A percentile compares a stretch with the other conserved stretches of the same genome.
These are phyloP conservation scores for Phytophthora fragariae DNA, from an alignment of 352 stramenopile genomes.

Conservation along the genomic window DNA sequence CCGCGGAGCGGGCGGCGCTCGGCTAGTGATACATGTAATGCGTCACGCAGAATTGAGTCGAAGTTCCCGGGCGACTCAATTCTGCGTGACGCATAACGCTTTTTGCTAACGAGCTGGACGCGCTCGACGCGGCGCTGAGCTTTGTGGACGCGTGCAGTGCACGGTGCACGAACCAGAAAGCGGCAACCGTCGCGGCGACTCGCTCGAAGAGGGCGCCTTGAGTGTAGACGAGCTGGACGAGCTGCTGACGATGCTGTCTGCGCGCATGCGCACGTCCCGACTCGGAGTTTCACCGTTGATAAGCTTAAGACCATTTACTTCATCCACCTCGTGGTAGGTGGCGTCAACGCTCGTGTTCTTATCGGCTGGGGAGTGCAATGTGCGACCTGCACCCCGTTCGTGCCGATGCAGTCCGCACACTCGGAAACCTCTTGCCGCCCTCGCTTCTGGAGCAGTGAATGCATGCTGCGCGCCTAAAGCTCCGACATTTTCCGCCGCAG, in stretches of 20 bases:
- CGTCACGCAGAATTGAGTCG: constrained; percentile 4
- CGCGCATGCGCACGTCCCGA: constrained; percentile 11
- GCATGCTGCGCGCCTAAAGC: background rate
- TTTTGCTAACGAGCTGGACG: constrained; percentile 22
- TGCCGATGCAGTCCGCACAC: background rate
- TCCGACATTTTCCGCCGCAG: background rate
- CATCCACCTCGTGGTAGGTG: background rate
- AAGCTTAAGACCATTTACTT: background rate
- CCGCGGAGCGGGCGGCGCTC: too few relatives aligned
- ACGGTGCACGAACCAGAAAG: background rate
- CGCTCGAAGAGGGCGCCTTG: background rate
- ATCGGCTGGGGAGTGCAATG: background rate
- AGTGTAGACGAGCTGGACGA: constrained; percentile 25
- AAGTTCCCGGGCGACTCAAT: background rate
- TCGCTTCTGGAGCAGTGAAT: background rate
- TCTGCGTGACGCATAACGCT: constrained; percentile 18
- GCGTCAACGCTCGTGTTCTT: background rate
- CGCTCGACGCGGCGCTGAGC: constrained; percentile 38
- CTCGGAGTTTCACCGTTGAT: background rate
- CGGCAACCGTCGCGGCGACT: background rate
- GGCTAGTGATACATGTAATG: constrained; percentile 13
- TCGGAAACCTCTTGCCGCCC: background rate
- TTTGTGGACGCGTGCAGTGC: constrained; percentile 29
- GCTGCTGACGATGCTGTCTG: constrained; percentile 35
- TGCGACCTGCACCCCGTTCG: background rate